Conservation (phyloP, 2,329 filamentous ascomycete genomes). For the Aspergillus sp. region DNA sequence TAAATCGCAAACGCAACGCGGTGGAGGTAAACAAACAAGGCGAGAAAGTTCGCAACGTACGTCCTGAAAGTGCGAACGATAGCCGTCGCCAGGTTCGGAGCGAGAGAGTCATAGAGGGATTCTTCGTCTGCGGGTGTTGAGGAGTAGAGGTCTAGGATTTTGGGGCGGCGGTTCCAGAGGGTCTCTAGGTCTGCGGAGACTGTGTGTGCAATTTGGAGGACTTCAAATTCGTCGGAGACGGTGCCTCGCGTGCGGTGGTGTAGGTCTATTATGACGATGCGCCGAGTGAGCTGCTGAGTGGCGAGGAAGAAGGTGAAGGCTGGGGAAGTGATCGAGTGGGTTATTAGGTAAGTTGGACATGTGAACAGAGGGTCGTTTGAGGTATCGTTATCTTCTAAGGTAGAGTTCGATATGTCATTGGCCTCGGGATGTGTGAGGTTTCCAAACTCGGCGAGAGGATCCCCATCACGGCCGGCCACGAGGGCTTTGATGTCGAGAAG, state of each 20-base stretch:
- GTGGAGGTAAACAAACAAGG: slow-evolving; percentile 37
- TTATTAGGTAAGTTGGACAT: slow-evolving; percentile 31
- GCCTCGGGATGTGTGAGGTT: slow-evolving; percentile 10
- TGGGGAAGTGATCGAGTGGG: slow-evolving; percentile 31
- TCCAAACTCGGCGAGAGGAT: slow-evolving; percentile 31
- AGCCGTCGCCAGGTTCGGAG: slow-evolving; percentile 24
- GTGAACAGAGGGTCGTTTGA: slow-evolving; percentile 19
- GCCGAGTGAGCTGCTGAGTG: slow-evolving; percentile 35
- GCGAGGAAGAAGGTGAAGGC: slow-evolving; percentile 34
- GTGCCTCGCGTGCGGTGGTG: slow-evolving; percentile 40
- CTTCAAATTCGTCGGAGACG: slow-evolving; percentile 38
- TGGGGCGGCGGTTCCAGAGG: slow-evolving; percentile 34
- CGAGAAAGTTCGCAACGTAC: slow-evolving; percentile 36
- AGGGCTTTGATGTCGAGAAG: slow-evolving; percentile 37
- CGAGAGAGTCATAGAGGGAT: slow-evolving; percentile 27
- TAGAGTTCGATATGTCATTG: slow-evolving; percentile 5
- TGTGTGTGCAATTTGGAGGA: slow-evolving; percentile 37
- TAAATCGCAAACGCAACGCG: slow-evolving; percentile 40
- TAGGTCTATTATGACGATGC: slow-evolving; percentile 36
- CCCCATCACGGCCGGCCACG: slow-evolving; percentile 37
- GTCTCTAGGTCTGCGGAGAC: slow-evolving; percentile 36
- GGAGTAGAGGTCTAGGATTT: slow-evolving; percentile 32
- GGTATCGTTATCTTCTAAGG: neutral
- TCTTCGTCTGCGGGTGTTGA: slow-evolving; percentile 19
- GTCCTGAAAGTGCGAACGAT: slow-evolving; percentile 34